phyloP scores from a whole-genome alignment of 495 filamentous ascomycete genomes.

The Aspergillus sclerotioniger region DNA sequence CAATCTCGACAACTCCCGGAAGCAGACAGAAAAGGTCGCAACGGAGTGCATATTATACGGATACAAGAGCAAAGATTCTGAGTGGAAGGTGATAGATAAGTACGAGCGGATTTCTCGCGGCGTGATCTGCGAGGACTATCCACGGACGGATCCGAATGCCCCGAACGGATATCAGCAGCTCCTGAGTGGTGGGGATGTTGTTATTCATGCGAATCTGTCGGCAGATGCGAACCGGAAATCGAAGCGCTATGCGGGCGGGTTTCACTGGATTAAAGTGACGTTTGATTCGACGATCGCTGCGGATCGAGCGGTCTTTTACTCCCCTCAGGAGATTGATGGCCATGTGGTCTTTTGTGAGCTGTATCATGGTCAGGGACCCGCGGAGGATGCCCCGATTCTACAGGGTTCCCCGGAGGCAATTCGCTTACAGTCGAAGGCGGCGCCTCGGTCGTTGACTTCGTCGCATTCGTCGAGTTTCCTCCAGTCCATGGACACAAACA shows the following conservation, averaged over 20 bases:
- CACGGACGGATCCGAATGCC: conserved; percentile 56
- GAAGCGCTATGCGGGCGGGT: conserved; percentile 71
- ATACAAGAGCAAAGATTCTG: conserved; percentile 64
- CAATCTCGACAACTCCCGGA: conserved; percentile 41
- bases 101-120: conserved; percentile 75
- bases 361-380: conserved; percentile 69
- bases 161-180: conserved; percentile 56
- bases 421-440: conserved; percentile 24
- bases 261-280: conserved; percentile 90
- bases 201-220: conserved; percentile 59
- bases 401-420: conserved; percentile 37
- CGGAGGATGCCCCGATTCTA: conserved; percentile 60
- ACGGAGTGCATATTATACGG: conserved; percentile 82
- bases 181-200: conserved; percentile 59
- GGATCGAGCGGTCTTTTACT: conserved; percentile 69
- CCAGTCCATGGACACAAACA: conserved; percentile 27
- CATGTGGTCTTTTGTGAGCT: conserved; percentile 75
- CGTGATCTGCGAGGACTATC: conserved; percentile 86
- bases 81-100: conserved; percentile 82
- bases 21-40: conserved; percentile 57
- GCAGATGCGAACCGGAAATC: conserved; percentile 69
- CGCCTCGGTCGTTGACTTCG: conserved; percentile 35
- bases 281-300: conserved; percentile 81
- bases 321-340: conserved; percentile 74
- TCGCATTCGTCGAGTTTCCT: conserved; percentile 41